Conservation (phyloP, 73 alveolate species). For the Strombidium stylifer region DNA sequence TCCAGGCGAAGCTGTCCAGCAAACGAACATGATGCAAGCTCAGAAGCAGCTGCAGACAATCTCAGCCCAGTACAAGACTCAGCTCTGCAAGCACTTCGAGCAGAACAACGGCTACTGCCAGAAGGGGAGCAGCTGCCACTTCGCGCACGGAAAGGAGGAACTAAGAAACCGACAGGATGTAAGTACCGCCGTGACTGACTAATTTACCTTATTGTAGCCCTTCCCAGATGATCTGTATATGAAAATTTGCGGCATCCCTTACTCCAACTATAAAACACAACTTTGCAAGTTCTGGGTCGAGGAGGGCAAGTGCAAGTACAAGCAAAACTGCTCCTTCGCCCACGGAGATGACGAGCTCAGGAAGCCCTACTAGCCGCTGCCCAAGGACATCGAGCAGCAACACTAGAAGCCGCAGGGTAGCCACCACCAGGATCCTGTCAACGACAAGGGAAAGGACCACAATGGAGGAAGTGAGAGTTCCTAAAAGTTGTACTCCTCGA, state of each 20-base stretch:
- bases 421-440: no score
- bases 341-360: slow-evolving; percentile 83
- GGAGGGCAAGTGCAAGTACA: slow-evolving; percentile 73
- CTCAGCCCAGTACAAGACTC: slow-evolving; percentile 65
- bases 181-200: background rate
- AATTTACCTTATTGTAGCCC: slow-evolving; percentile 12
- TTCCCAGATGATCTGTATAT: slow-evolving; percentile 19
- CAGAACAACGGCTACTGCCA: slow-evolving; percentile 64
- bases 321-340: slow-evolving; percentile 76
- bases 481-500: no score
- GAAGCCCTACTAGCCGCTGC: slow-evolving; percentile 30
- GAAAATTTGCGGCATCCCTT: slow-evolving; percentile 36
- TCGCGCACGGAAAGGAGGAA: slow-evolving; percentile 82
- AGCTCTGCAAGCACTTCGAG: slow-evolving; percentile 67
- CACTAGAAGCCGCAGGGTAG: no score
- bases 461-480: no score
- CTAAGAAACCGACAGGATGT: slow-evolving; percentile 59
- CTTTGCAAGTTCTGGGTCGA: slow-evolving; percentile 60
- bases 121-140: slow-evolving; percentile 74
- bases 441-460: no score
- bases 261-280: slow-evolving; percentile 63
- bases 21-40: no score
- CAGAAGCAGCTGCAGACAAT: no score
- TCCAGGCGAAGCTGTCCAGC: no score
- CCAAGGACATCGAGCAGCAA: no score